Evolutionary conservation across 176 grass and related monocot genomes (phyloP), one percentile per base, ranked within the genome.

Genomic region (Cenchrus americanus): DNA sequence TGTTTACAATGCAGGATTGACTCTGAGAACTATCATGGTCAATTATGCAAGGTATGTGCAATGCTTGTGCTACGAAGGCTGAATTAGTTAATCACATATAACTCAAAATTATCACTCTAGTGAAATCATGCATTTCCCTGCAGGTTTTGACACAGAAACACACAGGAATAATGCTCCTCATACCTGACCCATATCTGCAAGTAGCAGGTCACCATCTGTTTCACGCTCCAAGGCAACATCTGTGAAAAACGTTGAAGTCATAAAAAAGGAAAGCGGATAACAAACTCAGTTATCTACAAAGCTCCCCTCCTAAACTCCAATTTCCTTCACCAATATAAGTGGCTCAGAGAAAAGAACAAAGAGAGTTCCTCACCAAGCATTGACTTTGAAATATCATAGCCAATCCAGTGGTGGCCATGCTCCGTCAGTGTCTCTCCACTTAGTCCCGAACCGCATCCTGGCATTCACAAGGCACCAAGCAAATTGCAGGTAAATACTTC

Each of bases 151-250:
- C 32, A 34, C 32, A 34, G 2, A 34, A 34, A 34, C 32, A 34
- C 32, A 34, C 32, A 34, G n/a, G 40, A 3, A 66, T 11, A 53
- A 7, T 53, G 23, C 11, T 60, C n/a, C 62, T 67, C 14, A 19
- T 88, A 98, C 96, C 96, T 98, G 92, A 10, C 96, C 96, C 96
- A 98, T 98, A 83, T 98, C 96, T 22, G 87, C 96, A 50, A 90
- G 96, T 11, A 98, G 72, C 75, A 95, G 78, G 81, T 98, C 93
- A 2, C 96, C 96, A n/a, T 98, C 91, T 10, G 66, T 83, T 86
- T 90, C 93, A 55, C 96, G 89, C 62, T 95, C 96, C 66, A 92
- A 62, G 63, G 96, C 93, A 81, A 98, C 82, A 87, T 95, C 96
- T 98, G 70, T 23, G 0, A 0, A 44, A 73, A 80, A 23, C 17